Percentiles rank a stretch among this genome's conserved stretches.
Conservation (phyloP, 345 rosid genomes). For the Erysimum cheiranthoides region DNA sequence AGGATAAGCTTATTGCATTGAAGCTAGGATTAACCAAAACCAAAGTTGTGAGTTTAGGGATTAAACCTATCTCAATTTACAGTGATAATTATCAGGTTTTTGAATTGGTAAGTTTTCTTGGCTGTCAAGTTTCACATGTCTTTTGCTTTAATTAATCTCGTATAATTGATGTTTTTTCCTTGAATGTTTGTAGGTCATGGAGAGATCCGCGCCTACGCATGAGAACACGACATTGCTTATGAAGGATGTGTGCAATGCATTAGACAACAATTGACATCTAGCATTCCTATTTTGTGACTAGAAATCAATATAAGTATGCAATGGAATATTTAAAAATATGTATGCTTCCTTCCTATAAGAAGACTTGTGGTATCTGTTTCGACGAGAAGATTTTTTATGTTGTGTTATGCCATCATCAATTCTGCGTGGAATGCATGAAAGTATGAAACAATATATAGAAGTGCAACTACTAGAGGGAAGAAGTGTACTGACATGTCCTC, state of each 20-base stretch:
- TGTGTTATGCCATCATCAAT: slow-evolving; percentile 62
- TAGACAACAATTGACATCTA: background rate
- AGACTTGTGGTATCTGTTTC: slow-evolving; percentile 60
- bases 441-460: slow-evolving; percentile 64
- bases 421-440: slow-evolving; percentile 59
- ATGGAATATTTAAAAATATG: slow-evolving; percentile 52
- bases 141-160: background rate
- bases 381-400: slow-evolving; percentile 61
- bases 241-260: background rate
- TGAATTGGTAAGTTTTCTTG: slow-evolving; percentile 8
- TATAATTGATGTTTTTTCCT: background rate
- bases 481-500: slow-evolving; percentile 58
- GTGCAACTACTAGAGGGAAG: slow-evolving; percentile 56
- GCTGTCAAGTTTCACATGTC: background rate
- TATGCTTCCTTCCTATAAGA: slow-evolving; percentile 13
- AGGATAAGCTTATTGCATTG: background rate
- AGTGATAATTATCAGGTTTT: background rate
- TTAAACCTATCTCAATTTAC: background rate
- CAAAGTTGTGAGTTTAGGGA: background rate
- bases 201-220: background rate
- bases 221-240: background rate
- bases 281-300: background rate
- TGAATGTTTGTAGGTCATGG: background rate
- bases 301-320: background rate
- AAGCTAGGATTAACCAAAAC: background rate